phyloP scores from a whole-genome alignment of 805 yeast species.

The Priceomyces medius region DNA sequence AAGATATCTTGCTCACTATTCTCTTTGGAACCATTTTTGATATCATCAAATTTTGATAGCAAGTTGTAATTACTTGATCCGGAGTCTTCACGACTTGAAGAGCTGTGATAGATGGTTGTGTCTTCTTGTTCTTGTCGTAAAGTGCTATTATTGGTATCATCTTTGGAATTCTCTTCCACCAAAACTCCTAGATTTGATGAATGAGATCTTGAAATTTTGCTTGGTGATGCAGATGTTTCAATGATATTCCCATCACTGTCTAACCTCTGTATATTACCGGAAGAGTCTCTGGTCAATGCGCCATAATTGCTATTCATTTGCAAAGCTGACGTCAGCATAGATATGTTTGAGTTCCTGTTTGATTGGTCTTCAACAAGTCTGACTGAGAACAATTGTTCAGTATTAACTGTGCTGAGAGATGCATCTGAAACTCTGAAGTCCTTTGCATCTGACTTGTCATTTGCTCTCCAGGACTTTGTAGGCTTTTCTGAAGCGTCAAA shows the following conservation, averaged over 20 bases:
- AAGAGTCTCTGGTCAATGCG: constrained; percentile 24
- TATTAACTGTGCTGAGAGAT: constrained; percentile 80
- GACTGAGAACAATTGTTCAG: constrained; percentile 78
- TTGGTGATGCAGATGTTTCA: constrained; percentile 13
- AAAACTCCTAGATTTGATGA: constrained; percentile 28
- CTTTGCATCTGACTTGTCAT: constrained; percentile 31
- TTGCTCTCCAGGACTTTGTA: constrained; percentile 44
- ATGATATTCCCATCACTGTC: constrained; percentile 47
- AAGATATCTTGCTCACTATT: constrained; percentile 14
- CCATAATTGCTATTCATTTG: constrained; percentile 26
- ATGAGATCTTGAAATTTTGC: constrained; percentile 21
- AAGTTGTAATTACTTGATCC: constrained; percentile 16
- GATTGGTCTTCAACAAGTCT: constrained; percentile 63
- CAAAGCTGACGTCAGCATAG: constrained; percentile 19
- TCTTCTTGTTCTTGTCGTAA: constrained; percentile 8
- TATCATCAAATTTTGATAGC: constrained; percentile 18
- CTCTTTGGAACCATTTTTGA: constrained; percentile 15
- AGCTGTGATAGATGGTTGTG: constrained; percentile 12
- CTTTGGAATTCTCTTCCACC: constrained; percentile 30
- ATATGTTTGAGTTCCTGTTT: constrained; percentile 29
- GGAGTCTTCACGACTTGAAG: constrained; percentile 6
- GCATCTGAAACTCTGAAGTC: constrained; percentile 65
- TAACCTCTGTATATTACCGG: constrained; percentile 41
- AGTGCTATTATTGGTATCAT: constrained; percentile 11
- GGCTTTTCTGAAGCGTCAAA: constrained; percentile 40